These are phyloP conservation scores for Claviceps lovelessii DNA, from an alignment of 2,329 filamentous ascomycete genomes.

Conservation along the genomic window DNA sequence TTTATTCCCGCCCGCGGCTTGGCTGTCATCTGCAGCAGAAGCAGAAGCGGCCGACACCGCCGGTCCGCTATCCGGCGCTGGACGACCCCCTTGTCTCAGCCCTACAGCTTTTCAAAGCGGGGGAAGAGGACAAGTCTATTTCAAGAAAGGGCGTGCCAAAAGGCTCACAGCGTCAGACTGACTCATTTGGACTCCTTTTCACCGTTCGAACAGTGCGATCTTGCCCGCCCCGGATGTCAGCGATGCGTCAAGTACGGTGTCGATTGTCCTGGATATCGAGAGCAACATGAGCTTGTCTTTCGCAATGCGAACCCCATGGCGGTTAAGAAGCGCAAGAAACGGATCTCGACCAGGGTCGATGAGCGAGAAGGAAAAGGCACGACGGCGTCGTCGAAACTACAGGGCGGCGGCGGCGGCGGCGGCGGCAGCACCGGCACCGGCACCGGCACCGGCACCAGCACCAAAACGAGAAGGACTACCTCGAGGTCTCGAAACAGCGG, in stretches of 20 bases:
- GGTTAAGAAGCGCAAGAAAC: conserved; percentile 19
- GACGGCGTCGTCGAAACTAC: neutral
- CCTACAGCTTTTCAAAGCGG: neutral
- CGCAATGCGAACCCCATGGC: conserved; percentile 18
- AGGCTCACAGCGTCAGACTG: neutral
- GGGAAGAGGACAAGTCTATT: neutral
- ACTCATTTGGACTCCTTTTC: neutral
- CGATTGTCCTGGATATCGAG: conserved; percentile 25
- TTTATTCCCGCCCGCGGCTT: too few species aligned
- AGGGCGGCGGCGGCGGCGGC: neutral
- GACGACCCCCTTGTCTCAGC: neutral
- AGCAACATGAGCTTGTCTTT: conserved; percentile 26
- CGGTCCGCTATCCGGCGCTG: too few species aligned
- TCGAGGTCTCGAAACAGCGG: conserved; percentile 3
- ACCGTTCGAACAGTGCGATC: conserved; percentile 21
- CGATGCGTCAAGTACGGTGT: conserved; percentile 27
- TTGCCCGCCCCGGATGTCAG: conserved; percentile 23
- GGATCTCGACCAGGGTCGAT: conserved; percentile 2
- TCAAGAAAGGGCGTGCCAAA: neutral
- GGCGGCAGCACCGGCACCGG: neutral
- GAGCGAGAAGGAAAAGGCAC: neutral
- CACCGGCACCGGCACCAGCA: too few species aligned
- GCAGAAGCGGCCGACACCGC: too few species aligned
- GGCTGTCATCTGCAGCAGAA: neutral
- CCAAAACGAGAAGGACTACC: neutral